Evolutionary conservation across 139 green algal species (phyloP), one percentile per base, ranked within the genome.

Genomic region (Haematococcus lacustris): DNA sequence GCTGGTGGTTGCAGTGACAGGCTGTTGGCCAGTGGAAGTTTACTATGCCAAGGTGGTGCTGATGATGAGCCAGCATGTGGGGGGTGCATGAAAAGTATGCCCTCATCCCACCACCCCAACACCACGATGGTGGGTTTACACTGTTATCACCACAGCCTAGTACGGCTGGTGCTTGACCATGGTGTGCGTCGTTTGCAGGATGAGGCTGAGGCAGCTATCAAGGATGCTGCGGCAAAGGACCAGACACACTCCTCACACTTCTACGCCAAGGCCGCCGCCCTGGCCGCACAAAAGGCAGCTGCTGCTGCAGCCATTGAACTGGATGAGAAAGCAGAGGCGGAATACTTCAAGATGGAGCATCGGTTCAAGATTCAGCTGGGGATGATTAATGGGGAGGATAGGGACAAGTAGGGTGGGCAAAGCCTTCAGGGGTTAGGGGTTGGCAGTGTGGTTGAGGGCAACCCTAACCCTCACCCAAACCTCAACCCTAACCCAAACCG

Each of bases 281-380:
- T 13, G 1, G 71, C 61, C 7, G 5, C 61, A 21, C 64, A 47
- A 3, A 59, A 47, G 38, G 37, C 41, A 28, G 40, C 71, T 35
- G 38, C 26, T 1, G 38, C 26, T 1, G 72, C 41, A 21, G n/a
- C 34, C 17, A n/a, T 67, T 7, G 73, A 79, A 43, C 60, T 82
- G 3, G 78, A 85, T 41, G 76, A 83, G 38, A 80, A 77, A 66
- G 82, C 78, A 38, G 82, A 87, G 62, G 66, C 68, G 57, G 70
- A 77, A 64, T 88, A 88, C 60, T 74, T 75, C 28, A 82, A 81
- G 68, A 37, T 88, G 30, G 82, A 88, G 68, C 68, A 77, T 0
- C 51, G 70, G 25, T 82, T 88, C 74, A 85, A 85, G 59, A 51
- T 77, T 1, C 70, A 81, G 67, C 68, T 84, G 39, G 78, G 78